These are phyloP conservation scores for Marasmius fiardii DNA, from an alignment of 1,284 basidiomycete genomes.

Conservation along the genomic window DNA sequence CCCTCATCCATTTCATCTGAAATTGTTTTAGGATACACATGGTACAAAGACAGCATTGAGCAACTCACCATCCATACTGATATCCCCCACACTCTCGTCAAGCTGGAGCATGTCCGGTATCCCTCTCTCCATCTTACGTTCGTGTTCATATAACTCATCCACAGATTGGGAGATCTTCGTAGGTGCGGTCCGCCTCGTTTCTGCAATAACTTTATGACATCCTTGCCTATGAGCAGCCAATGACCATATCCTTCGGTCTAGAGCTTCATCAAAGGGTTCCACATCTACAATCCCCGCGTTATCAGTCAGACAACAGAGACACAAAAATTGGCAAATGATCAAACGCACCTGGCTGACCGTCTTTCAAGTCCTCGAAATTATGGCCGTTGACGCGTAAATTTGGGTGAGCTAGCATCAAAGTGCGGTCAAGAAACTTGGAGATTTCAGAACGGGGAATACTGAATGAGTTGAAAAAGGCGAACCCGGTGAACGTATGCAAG, in stretches of 20 bases:
- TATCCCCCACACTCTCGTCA: conserved; percentile 1
- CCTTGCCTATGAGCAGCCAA: conserved; percentile 63
- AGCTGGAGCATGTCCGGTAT: not conserved
- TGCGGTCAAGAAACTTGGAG: conserved; percentile 53
- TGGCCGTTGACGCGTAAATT: conserved; percentile 81
- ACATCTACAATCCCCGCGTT: conserved; percentile 43
- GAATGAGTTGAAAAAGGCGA: not conserved
- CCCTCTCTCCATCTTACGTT: conserved; percentile 34
- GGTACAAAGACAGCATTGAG: not conserved
- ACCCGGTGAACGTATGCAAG: conserved; percentile 51
- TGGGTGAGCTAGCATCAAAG: conserved; percentile 61
- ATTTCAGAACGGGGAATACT: conserved; percentile 7
- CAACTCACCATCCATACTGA: not conserved
- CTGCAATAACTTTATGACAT: conserved; percentile 65
- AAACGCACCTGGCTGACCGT: conserved; percentile 48
- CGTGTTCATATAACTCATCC: conserved; percentile 41
- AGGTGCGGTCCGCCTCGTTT: conserved; percentile 56
- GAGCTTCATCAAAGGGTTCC: conserved; percentile 77
- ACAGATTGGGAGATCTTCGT: conserved; percentile 46
- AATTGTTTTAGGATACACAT: not conserved
- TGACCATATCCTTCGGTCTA: conserved; percentile 72
- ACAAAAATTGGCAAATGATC: not conserved
- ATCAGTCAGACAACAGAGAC: not conserved
- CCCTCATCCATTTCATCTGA: not conserved
- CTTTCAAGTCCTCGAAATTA: conserved; percentile 63